phyloP scores from a whole-genome alignment of 2,329 filamentous ascomycete genomes.

The Laburnicola sp. region DNA sequence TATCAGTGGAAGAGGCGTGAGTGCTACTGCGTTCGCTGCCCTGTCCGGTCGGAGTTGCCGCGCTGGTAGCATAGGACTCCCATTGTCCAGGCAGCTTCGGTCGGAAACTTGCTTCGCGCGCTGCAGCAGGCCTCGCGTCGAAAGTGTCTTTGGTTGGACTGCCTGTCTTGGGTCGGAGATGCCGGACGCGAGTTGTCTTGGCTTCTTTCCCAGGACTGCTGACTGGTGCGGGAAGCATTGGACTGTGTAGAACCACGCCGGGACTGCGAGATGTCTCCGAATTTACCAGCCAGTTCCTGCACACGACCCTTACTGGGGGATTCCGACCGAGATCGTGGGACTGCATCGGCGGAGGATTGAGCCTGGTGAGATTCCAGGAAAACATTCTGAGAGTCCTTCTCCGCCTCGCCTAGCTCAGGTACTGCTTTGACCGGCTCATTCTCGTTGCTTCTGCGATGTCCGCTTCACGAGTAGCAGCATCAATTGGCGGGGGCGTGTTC shows the following conservation, averaged over 20 bases:
- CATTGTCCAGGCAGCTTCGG: constrained; percentile 58
- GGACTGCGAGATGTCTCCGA: constrained; percentile 51
- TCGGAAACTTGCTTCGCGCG: constrained; percentile 50
- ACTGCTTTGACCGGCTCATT: constrained; percentile 23
- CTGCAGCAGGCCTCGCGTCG: constrained; percentile 31
- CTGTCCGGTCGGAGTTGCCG: constrained; percentile 37
- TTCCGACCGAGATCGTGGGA: constrained; percentile 44
- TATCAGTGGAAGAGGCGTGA: constrained; percentile 9
- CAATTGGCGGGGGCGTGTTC: constrained; percentile 28
- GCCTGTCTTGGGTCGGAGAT: constrained; percentile 33
- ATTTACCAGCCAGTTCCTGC: constrained; percentile 55
- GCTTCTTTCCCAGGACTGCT: constrained; percentile 46
- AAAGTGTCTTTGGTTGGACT: constrained; percentile 23
- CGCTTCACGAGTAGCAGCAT: constrained; percentile 40
- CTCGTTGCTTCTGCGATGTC: constrained; percentile 40
- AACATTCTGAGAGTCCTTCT: constrained; percentile 38
- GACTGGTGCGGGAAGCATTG: constrained; percentile 46
- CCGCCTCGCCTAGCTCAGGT: constrained; percentile 32
- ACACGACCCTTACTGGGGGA: constrained; percentile 56
- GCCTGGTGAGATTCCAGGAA: constrained; percentile 42
- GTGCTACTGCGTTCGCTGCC: constrained; percentile 25
- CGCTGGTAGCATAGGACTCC: constrained; percentile 54
- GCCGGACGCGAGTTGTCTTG: constrained; percentile 42
- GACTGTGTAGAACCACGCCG: constrained; percentile 53
- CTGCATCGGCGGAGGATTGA: constrained; percentile 33